Percentiles rank a stretch among this genome's conserved stretches.
Evolutionary conservation across 2,329 filamentous ascomycete genomes (phyloP).

Genomic region (Pseudogymnoascus sp.): DNA sequence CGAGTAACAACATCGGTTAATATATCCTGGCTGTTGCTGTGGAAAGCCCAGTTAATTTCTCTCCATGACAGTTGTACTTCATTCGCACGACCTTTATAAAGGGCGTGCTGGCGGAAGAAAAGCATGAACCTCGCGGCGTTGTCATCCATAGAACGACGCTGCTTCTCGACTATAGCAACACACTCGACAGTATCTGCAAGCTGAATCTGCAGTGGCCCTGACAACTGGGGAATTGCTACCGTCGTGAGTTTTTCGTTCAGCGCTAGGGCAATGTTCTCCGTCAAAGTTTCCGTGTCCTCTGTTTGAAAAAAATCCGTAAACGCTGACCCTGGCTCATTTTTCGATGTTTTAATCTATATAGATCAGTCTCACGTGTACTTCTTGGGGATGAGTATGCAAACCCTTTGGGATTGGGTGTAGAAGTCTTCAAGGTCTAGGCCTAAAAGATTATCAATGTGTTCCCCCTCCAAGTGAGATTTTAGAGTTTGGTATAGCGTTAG

Average conservation of each 20-base stretch:
- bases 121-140: slow-evolving; percentile 83
- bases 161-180: slow-evolving; percentile 73
- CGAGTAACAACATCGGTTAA: slow-evolving; percentile 72
- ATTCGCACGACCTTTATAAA: slow-evolving; percentile 58
- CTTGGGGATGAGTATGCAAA: not conserved
- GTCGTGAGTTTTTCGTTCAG: slow-evolving; percentile 73
- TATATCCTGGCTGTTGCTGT: slow-evolving; percentile 82
- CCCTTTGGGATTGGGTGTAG: slow-evolving; percentile 34
- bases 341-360: slow-evolving; percentile 18
- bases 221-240: slow-evolving; percentile 70
- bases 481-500: slow-evolving; percentile 65
- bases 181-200: slow-evolving; percentile 80
- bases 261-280: slow-evolving; percentile 59
- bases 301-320: slow-evolving; percentile 43
- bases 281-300: slow-evolving; percentile 53
- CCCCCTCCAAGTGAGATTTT: slow-evolving; percentile 77
- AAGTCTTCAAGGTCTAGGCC: slow-evolving; percentile 57
- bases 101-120: slow-evolving; percentile 74
- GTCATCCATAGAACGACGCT: slow-evolving; percentile 81
- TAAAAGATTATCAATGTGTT: slow-evolving; percentile 70
- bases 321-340: slow-evolving; percentile 31
- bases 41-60: slow-evolving; percentile 80
- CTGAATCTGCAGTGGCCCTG: slow-evolving; percentile 78
- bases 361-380: slow-evolving; percentile 12
- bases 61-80: slow-evolving; percentile 64